Evolutionary conservation across 2,329 filamentous ascomycete genomes (phyloP).

Genomic region (Pseudocercospora ulei): DNA sequence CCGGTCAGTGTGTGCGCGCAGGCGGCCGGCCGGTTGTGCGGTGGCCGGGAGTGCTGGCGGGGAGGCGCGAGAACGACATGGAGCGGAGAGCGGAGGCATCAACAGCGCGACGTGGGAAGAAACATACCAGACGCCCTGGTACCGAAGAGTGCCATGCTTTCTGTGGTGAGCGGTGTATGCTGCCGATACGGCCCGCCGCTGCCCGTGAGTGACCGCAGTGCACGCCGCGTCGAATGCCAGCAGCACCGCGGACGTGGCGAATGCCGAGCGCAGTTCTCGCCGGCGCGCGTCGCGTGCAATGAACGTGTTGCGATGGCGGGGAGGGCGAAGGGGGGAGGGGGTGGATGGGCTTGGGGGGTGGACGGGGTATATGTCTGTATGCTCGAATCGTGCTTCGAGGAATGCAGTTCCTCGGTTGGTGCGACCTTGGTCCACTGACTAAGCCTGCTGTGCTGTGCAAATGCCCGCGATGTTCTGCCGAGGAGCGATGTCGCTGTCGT

Average conservation of each 20-base stretch:
- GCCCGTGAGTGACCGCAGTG: too few species aligned
- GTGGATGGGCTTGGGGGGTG: too few species aligned
- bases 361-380: too few species aligned
- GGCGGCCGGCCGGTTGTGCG: slow-evolving; percentile 5
- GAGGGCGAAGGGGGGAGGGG: too few species aligned
- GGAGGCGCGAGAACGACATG: slow-evolving; percentile 6
- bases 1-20: slow-evolving; percentile 11
- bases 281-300: too few species aligned
- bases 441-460: slow-evolving; percentile 1
- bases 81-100: slow-evolving; percentile 20
- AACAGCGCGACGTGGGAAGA: slow-evolving; percentile 3
- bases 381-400: slow-evolving; percentile 3
- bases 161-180: background rate
- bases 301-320: too few species aligned
- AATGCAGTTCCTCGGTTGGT: slow-evolving; percentile 8
- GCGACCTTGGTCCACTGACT: slow-evolving; percentile 2
- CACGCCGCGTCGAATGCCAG: too few species aligned
- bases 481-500: slow-evolving; percentile 4
- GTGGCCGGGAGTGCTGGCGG: slow-evolving; percentile 18
- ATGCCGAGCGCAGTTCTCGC: too few species aligned
- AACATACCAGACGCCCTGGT: slow-evolving; percentile 15
- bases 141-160: slow-evolving; percentile 16
- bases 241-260: too few species aligned
- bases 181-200: too few species aligned
- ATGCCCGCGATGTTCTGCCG: slow-evolving; percentile 6